Percentiles rank a stretch among this genome's conserved stretches.
Evolutionary conservation across 73 alveolate genomes (phyloP).

Genomic region (Paramecium primaurelia): DNA sequence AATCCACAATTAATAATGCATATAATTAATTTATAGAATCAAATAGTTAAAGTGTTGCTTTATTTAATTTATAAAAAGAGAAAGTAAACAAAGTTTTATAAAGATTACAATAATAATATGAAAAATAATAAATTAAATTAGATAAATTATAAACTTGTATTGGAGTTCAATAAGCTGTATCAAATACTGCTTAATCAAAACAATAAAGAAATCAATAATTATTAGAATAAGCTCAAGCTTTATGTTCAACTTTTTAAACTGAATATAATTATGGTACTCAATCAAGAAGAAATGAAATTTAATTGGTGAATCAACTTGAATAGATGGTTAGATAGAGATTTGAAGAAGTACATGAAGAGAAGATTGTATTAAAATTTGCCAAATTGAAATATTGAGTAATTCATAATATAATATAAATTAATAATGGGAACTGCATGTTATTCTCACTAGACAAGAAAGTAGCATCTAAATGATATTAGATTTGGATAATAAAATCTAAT

Average conservation of each 20-base stretch:
- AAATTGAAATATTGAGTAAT: conserved; percentile 16
- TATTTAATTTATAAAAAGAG: background rate
- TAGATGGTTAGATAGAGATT: conserved; percentile 9
- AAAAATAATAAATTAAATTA: background rate
- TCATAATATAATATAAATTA: background rate
- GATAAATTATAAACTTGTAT: background rate
- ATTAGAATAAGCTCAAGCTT: background rate
- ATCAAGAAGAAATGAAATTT: background rate
- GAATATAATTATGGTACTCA: background rate
- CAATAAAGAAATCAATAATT: background rate
- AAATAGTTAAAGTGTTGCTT: background rate
- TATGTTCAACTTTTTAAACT: background rate
- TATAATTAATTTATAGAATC: background rate
- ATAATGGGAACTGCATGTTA: background rate
- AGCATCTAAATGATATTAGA: background rate
- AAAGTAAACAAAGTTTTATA: background rate
- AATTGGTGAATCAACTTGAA: conserved; percentile 3
- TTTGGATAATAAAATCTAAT: background rate
- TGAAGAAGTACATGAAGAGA: background rate
- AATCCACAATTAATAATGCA: background rate
- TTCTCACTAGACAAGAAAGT: background rate
- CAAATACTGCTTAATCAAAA: background rate
- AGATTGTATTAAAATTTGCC: background rate
- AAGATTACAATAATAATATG: background rate
- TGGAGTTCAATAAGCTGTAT: conserved; percentile 15